These are phyloP conservation scores for Ormosia semicastrata DNA, from an alignment of 306 rosid species.

Conservation along the genomic window DNA sequence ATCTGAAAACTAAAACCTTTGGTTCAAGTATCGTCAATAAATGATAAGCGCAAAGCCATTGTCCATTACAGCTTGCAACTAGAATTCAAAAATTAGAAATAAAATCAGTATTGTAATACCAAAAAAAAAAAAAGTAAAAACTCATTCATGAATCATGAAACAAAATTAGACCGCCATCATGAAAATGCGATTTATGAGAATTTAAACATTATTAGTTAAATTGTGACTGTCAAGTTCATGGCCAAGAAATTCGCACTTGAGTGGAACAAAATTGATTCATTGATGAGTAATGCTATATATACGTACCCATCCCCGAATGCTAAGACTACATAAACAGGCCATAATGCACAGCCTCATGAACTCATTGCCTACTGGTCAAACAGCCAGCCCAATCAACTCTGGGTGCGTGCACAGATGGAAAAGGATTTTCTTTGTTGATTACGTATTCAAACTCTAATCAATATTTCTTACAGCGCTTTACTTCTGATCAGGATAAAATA, in stretches of 20 bases:
- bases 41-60: neutral
- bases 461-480: conserved; percentile 36
- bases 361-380: neutral
- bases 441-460: conserved; percentile 35
- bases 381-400: neutral
- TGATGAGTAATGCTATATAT: too few relatives aligned
- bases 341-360: too few relatives aligned
- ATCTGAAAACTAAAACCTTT: neutral
- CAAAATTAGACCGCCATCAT: neutral
- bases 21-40: neutral
- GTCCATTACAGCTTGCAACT: neutral
- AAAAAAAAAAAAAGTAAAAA: neutral
- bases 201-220: too few relatives aligned
- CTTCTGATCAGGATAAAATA: conserved; percentile 27
- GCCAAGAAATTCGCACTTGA: neutral
- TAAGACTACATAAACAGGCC: neutral
- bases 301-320: neutral
- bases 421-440: conserved; percentile 35
- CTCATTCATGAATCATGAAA: neutral
- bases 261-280: neutral
- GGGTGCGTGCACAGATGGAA: neutral
- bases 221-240: too few relatives aligned
- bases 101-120: neutral
- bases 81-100: neutral
- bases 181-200: neutral